Conservation (phyloP, 163 green algal species). For the Prototheca stagnorum region DNA sequence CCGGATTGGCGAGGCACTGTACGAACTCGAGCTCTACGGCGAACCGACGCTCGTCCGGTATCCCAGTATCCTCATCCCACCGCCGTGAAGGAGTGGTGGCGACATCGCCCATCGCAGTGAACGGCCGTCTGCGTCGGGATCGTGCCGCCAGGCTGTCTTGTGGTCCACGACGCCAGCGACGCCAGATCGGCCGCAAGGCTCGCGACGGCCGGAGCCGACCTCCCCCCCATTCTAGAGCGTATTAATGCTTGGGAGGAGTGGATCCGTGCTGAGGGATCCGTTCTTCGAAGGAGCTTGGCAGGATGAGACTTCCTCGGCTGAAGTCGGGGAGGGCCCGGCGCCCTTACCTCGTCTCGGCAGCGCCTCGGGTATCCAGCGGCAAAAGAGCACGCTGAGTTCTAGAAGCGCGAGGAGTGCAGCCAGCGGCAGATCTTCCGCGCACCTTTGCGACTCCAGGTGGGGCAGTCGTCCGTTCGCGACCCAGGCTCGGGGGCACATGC, state of each 20-base stretch:
- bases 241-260: no score
- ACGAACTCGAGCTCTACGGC: slow-evolving; percentile 44
- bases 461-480: not conserved
- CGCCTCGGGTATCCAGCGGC: no score
- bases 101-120: not conserved
- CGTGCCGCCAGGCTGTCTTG: not conserved
- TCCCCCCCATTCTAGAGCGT: no score
- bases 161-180: not conserved
- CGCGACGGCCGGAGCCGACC: no score
- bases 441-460: not conserved
- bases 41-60: slow-evolving; percentile 8
- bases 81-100: not conserved
- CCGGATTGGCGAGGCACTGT: slow-evolving; percentile 73
- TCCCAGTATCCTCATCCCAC: not conserved
- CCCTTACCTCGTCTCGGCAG: no score
- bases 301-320: no score
- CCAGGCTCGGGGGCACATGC: not conserved
- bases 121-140: not conserved
- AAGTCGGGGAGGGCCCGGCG: no score
- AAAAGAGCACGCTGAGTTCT: no score
- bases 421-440: not conserved
- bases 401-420: no score
- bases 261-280: no score
- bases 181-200: not conserved
- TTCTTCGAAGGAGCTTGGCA: no score